Evolutionary conservation across 2,329 filamentous ascomycete species (phyloP).

Genomic region (Pseudogymnoascus sp.): DNA sequence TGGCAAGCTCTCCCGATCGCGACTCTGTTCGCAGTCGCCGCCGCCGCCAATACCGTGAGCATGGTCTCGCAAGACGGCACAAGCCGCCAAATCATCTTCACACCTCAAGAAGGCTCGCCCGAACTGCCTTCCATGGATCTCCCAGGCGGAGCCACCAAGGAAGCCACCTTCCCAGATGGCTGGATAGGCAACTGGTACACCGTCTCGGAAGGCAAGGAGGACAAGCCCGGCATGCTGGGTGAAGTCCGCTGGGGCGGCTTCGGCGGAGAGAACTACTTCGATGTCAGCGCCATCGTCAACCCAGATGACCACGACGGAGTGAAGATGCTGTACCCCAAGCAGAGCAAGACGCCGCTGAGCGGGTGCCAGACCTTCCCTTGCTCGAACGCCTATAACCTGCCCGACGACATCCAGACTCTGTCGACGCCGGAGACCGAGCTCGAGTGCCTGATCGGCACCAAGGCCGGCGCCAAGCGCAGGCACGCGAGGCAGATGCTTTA

Average conservation of each 20-base stretch:
- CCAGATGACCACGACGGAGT: conserved; percentile 41
- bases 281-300: conserved; percentile 50
- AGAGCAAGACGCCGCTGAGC: conserved; percentile 32
- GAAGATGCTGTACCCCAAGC: conserved; percentile 45
- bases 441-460: conserved; percentile 33
- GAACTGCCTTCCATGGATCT: conserved; percentile 18
- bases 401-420: conserved; percentile 49
- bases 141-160: conserved; percentile 31
- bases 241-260: conserved; percentile 44
- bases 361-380: conserved; percentile 47
- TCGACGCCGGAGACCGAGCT: conserved; percentile 39
- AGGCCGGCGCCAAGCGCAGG: conserved; percentile 11
- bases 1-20: conserved; percentile 32
- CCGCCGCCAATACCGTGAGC: conserved; percentile 42
- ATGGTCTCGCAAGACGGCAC: conserved; percentile 50
- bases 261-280: conserved; percentile 44
- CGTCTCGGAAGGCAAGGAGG: conserved; percentile 35
- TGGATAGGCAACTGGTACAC: conserved; percentile 40
- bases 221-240: conserved; percentile 42
- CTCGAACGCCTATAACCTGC: conserved; percentile 43
- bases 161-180: conserved; percentile 25
- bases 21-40: conserved; percentile 35
- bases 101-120: conserved; percentile 16
- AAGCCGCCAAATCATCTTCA: conserved; percentile 28
- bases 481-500: conserved; percentile 10